Evolutionary conservation across 2,329 filamentous ascomycete genomes (phyloP).

Genomic region (Xylariaceae sp.): DNA sequence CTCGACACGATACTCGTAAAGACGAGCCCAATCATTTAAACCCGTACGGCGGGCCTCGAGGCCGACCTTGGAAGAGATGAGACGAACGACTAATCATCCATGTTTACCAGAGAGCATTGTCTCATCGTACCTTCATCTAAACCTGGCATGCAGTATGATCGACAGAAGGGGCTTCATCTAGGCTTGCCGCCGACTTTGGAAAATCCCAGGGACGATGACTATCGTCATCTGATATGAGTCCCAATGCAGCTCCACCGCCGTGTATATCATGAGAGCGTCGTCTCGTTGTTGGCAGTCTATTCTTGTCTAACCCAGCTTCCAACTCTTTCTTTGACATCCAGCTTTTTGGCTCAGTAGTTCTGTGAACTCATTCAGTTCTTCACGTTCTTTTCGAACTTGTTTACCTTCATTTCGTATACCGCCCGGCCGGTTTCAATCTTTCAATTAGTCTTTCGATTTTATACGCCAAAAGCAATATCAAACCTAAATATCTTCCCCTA

Average conservation of each 20-base stretch:
- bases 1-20: neutral
- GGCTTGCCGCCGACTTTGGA: conserved; percentile 11
- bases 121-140: conserved; percentile 3
- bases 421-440: conserved; percentile 27
- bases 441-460: neutral
- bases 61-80: conserved; percentile 7
- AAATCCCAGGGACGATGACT: conserved; percentile 5
- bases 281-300: conserved; percentile 8
- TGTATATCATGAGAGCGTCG: conserved; percentile 21
- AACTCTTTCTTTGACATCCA: conserved; percentile 27
- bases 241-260: neutral
- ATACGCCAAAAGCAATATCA: too few species aligned
- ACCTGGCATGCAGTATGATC: conserved; percentile 20
- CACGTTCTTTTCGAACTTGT: conserved; percentile 28
- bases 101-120: conserved; percentile 6
- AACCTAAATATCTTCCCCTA: too few species aligned
- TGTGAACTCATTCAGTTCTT: conserved; percentile 35
- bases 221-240: conserved; percentile 4
- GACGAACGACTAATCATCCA: conserved; percentile 14
- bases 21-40: neutral
- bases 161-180: conserved; percentile 22
- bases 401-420: conserved; percentile 24
- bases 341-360: conserved; percentile 30
- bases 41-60: conserved; percentile 2
- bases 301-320: conserved; percentile 22